A percentile compares a stretch with the other conserved stretches of the same genome.
Conservation (phyloP, 257 asterid species). For the Verbascum thapsus region DNA sequence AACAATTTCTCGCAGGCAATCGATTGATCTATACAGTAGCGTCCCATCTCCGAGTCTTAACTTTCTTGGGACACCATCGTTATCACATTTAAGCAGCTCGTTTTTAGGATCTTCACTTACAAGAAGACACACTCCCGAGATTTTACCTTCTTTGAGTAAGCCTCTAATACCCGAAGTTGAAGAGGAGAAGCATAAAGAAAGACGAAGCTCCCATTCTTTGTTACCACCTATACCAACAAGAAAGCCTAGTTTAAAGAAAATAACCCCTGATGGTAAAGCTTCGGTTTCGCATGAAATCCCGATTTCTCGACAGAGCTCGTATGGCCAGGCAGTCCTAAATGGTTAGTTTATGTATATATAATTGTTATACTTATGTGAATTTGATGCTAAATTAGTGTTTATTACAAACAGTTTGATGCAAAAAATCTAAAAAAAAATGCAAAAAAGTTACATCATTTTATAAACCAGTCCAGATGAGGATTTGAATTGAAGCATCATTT, state of each 20-base stretch:
- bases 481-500: not conserved
- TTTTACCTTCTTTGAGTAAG: slow-evolving; percentile 65
- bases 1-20: slow-evolving; percentile 64
- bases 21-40: slow-evolving; percentile 84
- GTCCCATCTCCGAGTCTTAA: slow-evolving; percentile 83
- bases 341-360: slow-evolving; percentile 40
- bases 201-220: slow-evolving; percentile 62
- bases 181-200: slow-evolving; percentile 49
- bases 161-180: slow-evolving; percentile 62
- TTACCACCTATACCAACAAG: slow-evolving; percentile 66
- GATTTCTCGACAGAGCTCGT: slow-evolving; percentile 62
- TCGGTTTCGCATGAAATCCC: slow-evolving; percentile 64
- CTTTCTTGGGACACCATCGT: slow-evolving; percentile 72
- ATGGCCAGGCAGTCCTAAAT: slow-evolving; percentile 76
- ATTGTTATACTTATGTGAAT: not conserved
- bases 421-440: too few relatives aligned
- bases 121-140: slow-evolving; percentile 78
- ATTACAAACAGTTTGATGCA: too few relatives aligned
- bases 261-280: slow-evolving; percentile 48
- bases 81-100: slow-evolving; percentile 74
- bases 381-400: not conserved
- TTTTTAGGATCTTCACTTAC: slow-evolving; percentile 67
- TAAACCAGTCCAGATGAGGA: not conserved
- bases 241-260: slow-evolving; percentile 47
- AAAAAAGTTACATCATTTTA: too few relatives aligned